Base-by-base conservation (phyloP, 2,329 filamentous ascomycete genomes). In the Ceratocystis destructans region DNA sequence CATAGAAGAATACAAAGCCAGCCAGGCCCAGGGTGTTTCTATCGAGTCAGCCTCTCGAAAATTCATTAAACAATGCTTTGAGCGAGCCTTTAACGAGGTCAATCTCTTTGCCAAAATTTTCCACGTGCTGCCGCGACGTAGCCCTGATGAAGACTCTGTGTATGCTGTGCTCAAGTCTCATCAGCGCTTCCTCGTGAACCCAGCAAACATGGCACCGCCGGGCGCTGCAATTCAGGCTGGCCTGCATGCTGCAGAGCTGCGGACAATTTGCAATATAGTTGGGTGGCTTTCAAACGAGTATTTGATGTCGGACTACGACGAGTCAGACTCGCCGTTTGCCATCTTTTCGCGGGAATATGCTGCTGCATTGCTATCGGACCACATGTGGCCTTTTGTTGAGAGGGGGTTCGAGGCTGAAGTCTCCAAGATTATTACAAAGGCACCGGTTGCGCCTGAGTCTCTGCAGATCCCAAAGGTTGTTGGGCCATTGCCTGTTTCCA, bases 231-330 rank as follows among this genome's bases (percentile, higher is more conserved):
- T 85, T 7, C 82, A 83, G 70, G 71, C 78, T 0, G 76, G 76
- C 2, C 72, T 85, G 10, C 78, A 82, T 44, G 70, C 74, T 0
- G 76, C 76, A 22, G 77, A 81, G 10, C 72, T 85, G 55, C 75
- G 78, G 61, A 78, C 77, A 0, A 76, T 80, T 1, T 85, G 83
- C 73, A 80, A 79, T 61, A 74, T 85, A 4, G 77, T 84, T 0
- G 81, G 81, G 1, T 83, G 83, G 80, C 73, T 84, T 33, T 79
- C 80, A 5, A 80, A 80, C 70, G 83, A 85, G 71, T 85, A 84
- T 66, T 76, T 83, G 10, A 72, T 82, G 28, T 71, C 79, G 2
- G 82, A 85, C 61, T 78, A 79, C 65, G 82, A 84, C n/a, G 82
- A 84, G 41, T 80, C 83, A 61, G 79, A 80, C 33, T 76, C 78